These are phyloP conservation scores for Aspergillus ochraceus DNA, from an alignment of 2,329 filamentous ascomycete species.

Conservation along the genomic window DNA sequence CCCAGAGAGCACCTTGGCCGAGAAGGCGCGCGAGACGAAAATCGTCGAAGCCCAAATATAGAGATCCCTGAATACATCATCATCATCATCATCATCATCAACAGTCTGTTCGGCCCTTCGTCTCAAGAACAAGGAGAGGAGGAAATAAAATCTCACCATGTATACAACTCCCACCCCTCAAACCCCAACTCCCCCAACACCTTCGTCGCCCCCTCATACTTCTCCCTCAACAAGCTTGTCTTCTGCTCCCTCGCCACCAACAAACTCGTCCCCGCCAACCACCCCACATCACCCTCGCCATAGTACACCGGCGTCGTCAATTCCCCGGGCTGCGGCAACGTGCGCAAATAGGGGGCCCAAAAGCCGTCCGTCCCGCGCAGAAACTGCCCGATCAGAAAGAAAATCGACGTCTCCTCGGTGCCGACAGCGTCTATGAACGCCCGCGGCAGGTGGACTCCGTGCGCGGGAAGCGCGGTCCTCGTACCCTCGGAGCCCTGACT, in stretches of 20 bases:
- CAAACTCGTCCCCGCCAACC: slow-evolving; percentile 42
- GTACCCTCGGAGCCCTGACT: background rate
- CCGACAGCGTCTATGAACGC: slow-evolving; percentile 53
- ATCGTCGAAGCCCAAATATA: slow-evolving; percentile 49
- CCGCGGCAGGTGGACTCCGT: slow-evolving; percentile 47
- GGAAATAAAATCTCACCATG: slow-evolving; percentile 33
- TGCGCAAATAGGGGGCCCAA: slow-evolving; percentile 68
- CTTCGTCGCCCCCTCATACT: slow-evolving; percentile 35
- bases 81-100: background rate
- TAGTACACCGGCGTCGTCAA: slow-evolving; percentile 66
- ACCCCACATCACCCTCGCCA: slow-evolving; percentile 59
- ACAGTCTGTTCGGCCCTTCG: background rate
- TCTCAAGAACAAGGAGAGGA: background rate
- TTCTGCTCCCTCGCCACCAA: slow-evolving; percentile 34
- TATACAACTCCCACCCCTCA: slow-evolving; percentile 33
- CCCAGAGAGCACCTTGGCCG: slow-evolving; percentile 43
- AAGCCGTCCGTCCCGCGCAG: slow-evolving; percentile 59
- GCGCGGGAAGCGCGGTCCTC: slow-evolving; percentile 25
- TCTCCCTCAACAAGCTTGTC: slow-evolving; percentile 35
- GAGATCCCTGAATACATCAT: slow-evolving; percentile 36
- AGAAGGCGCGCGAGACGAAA: slow-evolving; percentile 46
- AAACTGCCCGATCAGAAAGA: slow-evolving; percentile 70
- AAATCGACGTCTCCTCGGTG: slow-evolving; percentile 63
- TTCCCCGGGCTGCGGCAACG: slow-evolving; percentile 63
- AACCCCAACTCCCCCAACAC: slow-evolving; percentile 34